Evolutionary conservation across 768 basidiomycete species (phyloP), one percentile per base, ranked within the genome.

Genomic region (Rhodotorula toruloides): DNA sequence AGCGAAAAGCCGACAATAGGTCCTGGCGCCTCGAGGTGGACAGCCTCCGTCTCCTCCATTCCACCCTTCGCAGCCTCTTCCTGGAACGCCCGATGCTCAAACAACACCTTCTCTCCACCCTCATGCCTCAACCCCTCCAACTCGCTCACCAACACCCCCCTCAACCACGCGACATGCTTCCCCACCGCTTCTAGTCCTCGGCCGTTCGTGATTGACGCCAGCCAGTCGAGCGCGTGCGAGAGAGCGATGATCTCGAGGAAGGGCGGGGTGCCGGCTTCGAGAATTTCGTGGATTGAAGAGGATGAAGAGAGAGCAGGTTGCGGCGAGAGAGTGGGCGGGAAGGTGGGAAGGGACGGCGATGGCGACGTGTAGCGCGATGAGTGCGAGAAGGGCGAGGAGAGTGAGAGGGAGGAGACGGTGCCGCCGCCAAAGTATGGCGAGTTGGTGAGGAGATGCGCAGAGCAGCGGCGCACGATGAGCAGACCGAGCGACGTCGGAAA

Each of bases 381-480:
- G 36, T 46, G 19, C 36, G 54, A 40, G 40, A 63, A 70, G 40
- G 72, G 69, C 1, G 58, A 0, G 11, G 54, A 37, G 27, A 66
- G 55, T 9, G 69, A 61, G 39, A 74, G 56, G 31, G 63, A 63
- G n/a, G 71, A 63, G 50, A 75, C 57, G 3, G 73, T 68, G 9
- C 75, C 75, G 22, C 75, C 75, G 1, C 75, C 75, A 52, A 72
- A 74, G 54, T 72, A 74, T 19, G 64, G 44, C 25, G 67, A 63
- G 22, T 39, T 37, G 16, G 40, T 37, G 31, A 68, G 49, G 50
- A 47, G 50, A 25, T 61, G 63, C 8, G 53, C 29, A 22, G 66
- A 54, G 21, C 48, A 34, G 34, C 68, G 72, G 22, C 72, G 72
- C 44, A 76, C 63, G 54, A 76, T 16, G 34, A 76, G 60, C 31